These are phyloP conservation scores for Priceomyces haplophilus DNA, from an alignment of 805 yeast genomes.

Conservation along the genomic window DNA sequence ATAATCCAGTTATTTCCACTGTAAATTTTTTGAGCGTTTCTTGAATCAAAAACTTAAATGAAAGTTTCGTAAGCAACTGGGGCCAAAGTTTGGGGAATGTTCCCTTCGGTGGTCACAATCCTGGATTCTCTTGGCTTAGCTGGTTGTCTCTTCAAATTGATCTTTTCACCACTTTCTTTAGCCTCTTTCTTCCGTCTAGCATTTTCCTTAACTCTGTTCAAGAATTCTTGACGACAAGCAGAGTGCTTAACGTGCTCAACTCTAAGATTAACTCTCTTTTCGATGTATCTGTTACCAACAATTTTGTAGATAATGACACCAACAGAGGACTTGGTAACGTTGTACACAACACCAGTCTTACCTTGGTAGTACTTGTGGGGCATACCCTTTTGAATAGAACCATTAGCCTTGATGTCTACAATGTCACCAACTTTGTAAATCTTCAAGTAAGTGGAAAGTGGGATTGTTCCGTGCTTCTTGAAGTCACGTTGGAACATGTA, in stretches of 20 bases:
- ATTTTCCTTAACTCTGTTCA: constrained; percentile 96
- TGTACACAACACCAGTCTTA: constrained; percentile 98
- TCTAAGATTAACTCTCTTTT: constrained; percentile 98
- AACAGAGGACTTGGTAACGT: constrained; percentile 97
- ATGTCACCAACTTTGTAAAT: constrained; percentile 98
- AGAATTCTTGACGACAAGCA: constrained; percentile 98
- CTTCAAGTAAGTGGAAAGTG: constrained; percentile 96
- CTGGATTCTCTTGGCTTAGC: constrained; percentile 94
- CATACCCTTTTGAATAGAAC: constrained; percentile 99
- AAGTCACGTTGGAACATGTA: constrained; percentile 99
- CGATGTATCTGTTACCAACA: constrained; percentile 98
- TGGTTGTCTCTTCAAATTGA: constrained; percentile 96
- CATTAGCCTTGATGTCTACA: constrained; percentile 99
- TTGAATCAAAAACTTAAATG: constrained; percentile 56
- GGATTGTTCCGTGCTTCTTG: constrained; percentile 93
- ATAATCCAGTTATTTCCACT: constrained; percentile 1
- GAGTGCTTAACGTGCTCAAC: constrained; percentile 99
- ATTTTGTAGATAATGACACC: constrained; percentile 98
- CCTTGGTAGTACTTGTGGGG: constrained; percentile 99
- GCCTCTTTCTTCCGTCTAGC: constrained; percentile 94
- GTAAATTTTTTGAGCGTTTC: background rate
- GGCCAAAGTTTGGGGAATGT: constrained; percentile 94
- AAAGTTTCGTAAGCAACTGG: constrained; percentile 99
- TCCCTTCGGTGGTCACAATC: constrained; percentile 75
- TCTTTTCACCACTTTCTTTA: constrained; percentile 87